Evolutionary conservation across 2,329 filamentous ascomycete species (phyloP), one percentile per base, ranked within the genome.

Genomic region (Epichloe bromicola): DNA sequence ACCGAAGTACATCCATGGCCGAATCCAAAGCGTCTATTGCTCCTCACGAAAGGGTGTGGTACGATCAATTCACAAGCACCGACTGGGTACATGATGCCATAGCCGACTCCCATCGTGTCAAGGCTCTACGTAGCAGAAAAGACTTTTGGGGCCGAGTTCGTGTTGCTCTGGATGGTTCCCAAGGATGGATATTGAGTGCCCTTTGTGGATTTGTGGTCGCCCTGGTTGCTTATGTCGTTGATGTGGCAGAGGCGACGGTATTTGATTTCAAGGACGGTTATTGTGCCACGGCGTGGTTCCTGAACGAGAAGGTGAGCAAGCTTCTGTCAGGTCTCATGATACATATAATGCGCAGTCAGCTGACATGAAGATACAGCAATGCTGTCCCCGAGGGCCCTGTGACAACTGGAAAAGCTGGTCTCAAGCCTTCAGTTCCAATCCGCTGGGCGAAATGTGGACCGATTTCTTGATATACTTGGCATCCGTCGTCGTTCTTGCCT

Each of bases 71-170:
- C 62, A 95, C 89, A 5, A 95, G 88, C 6, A 96, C 88, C 51
- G 91, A 98, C 66, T 98, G 93, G 93, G 90, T 98, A 1, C 91
- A 95, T 64, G 93, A 98, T 67, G 90, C 86, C 65, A 96, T 98
- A 58, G 88, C 89, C 61, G 93, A 97, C 68, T 88, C 90, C 10
- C 88, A 89, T 60, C 86, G 93, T 26, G 82, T 94, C 47, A 93
- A 94, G 65, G 83, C 83, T 49, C 75, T 98, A 39, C 81, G 88
- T 47, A 83, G 78, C 60, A 78, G 89, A 46, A 94, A 85, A 65
- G 93, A 91, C 68, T 77, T 95, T 54, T 83, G 84, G 63, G 91
- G 91, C n/a, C 82, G 86, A 46, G 58, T 95, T 14, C 72, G 80
- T 44, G 78, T 87, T 1, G 76, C 86, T 61, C 86, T 93, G 53